These are phyloP conservation scores for Saccharum spontaneum DNA, from an alignment of 176 grass and related monocot genomes.

Conservation along the genomic window DNA sequence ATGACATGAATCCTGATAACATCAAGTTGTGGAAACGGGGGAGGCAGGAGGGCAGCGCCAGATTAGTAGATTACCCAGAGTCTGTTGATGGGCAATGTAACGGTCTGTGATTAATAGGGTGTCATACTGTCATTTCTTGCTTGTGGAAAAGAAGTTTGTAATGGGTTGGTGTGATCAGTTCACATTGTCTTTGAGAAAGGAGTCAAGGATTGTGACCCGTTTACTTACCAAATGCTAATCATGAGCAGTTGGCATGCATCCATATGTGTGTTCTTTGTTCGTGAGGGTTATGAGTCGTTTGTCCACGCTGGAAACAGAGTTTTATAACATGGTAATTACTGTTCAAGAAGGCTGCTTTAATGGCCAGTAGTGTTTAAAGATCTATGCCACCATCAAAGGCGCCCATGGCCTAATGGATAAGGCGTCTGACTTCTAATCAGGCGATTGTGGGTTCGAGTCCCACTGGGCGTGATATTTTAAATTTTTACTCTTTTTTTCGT, in stretches of 20 bases:
- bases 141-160: background rate
- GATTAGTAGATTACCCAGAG: background rate
- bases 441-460: conserved; percentile 98
- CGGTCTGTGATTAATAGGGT: background rate
- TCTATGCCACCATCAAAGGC: rapidly evolving
- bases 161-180: background rate
- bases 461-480: conserved; percentile 56
- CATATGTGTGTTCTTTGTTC: too few relatives aligned
- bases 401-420: conserved; percentile 99
- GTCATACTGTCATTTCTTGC: background rate
- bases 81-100: background rate
- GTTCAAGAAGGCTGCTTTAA: too few relatives aligned
- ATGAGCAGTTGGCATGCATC: background rate
- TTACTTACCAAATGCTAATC: background rate
- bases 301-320: background rate
- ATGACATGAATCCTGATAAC: background rate
- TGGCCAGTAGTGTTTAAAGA: background rate
- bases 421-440: conserved; percentile 91
- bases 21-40: background rate
- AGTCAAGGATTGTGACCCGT: background rate
- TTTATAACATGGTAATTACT: too few relatives aligned
- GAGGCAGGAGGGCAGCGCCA: background rate
- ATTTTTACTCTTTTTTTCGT: too few relatives aligned
- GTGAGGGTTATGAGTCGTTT: background rate
- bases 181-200: background rate